Conservation (phyloP, 495 filamentous ascomycete species). For the Annulohypoxylon stygium region DNA sequence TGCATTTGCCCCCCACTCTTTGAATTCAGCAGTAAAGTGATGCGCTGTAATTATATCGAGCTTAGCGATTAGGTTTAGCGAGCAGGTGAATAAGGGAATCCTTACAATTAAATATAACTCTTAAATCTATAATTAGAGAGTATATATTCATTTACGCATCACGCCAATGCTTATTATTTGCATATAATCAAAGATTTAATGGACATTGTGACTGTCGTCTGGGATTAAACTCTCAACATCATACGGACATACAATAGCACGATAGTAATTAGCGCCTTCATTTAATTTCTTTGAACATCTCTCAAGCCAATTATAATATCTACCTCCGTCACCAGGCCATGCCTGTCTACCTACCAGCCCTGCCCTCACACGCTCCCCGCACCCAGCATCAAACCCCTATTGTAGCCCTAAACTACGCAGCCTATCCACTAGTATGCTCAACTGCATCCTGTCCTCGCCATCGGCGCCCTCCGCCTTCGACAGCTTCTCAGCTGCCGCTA, state of each 20-base stretch:
- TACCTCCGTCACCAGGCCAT: background rate
- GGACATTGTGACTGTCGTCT: too few relatives aligned
- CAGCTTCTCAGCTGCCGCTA: conserved; percentile 58
- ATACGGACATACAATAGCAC: background rate
- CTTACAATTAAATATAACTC: too few relatives aligned
- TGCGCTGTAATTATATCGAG: too few relatives aligned
- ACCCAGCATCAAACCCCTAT: conserved; percentile 14
- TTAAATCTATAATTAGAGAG: too few relatives aligned
- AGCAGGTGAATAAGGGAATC: too few relatives aligned
- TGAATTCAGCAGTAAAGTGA: too few relatives aligned
- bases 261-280: background rate
- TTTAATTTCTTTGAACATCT: background rate
- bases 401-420: conserved; percentile 46
- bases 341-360: background rate
- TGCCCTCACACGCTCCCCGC: background rate
- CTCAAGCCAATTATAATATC: background rate
- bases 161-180: too few relatives aligned
- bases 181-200: too few relatives aligned
- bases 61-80: too few relatives aligned
- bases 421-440: conserved; percentile 56
- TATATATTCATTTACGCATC: too few relatives aligned
- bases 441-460: conserved; percentile 46
- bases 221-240: background rate
- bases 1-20: too few relatives aligned
- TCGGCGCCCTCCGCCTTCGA: conserved; percentile 51